Evolutionary conservation across 768 basidiomycete genomes (phyloP).

Genomic region (Boletus fagicola): DNA sequence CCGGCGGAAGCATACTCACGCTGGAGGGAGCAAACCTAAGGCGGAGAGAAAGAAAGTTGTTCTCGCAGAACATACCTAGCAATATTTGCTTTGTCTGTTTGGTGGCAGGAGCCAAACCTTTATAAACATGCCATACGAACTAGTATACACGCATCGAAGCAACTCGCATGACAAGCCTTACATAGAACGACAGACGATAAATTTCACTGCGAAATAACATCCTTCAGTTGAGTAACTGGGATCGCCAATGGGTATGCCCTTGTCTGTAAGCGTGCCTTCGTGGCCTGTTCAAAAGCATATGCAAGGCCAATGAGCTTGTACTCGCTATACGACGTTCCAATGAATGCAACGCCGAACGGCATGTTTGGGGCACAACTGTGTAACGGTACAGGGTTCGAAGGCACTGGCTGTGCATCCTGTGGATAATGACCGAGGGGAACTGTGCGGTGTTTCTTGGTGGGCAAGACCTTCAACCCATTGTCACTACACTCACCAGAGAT

Average conservation of each 20-base stretch:
- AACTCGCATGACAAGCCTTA: slow-evolving; percentile 1
- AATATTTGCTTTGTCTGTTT: slow-evolving; percentile 12
- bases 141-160: slow-evolving; percentile 1
- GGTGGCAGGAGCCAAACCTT: neutral
- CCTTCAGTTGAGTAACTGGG: slow-evolving; percentile 50
- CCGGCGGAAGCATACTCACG: slow-evolving; percentile 83
- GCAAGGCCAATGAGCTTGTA: slow-evolving; percentile 55
- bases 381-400: slow-evolving; percentile 43
- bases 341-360: slow-evolving; percentile 61
- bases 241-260: slow-evolving; percentile 52
- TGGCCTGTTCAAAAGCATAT: slow-evolving; percentile 67
- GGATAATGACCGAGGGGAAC: slow-evolving; percentile 65
- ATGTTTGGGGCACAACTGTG: slow-evolving; percentile 40
- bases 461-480: neutral
- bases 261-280: slow-evolving; percentile 47
- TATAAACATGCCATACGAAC: neutral
- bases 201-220: slow-evolving; percentile 29
- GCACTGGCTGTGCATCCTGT: slow-evolving; percentile 40
- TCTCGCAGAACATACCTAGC: slow-evolving; percentile 64
- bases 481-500: slow-evolving; percentile 49
- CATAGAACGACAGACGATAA: neutral
- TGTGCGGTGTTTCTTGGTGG: slow-evolving; percentile 5
- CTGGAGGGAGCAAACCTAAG: slow-evolving; percentile 83
- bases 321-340: slow-evolving; percentile 62
- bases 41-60: slow-evolving; percentile 89